A percentile compares a stretch with the other conserved stretches of the same genome.
These are phyloP conservation scores for Excoecaria agallocha DNA, from an alignment of 345 rosid species.

Conservation along the genomic window DNA sequence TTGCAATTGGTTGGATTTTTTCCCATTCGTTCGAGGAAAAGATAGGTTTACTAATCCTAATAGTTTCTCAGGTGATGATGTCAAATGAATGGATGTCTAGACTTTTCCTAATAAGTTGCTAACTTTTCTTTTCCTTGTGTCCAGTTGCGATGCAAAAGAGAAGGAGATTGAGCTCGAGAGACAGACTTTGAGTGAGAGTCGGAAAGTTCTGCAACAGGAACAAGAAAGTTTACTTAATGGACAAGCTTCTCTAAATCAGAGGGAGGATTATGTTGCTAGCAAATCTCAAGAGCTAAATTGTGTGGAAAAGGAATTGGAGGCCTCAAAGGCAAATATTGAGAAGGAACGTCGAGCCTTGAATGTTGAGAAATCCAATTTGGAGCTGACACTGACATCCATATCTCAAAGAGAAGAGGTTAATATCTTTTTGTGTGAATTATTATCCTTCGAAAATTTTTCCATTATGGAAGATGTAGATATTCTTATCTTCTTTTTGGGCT, in stretches of 20 bases:
- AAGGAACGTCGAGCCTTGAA: conserved; percentile 51
- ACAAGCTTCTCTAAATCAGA: conserved; percentile 68
- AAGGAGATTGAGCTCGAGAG: conserved; percentile 62
- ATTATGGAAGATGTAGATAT: conserved; percentile 7
- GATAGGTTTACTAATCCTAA: too few species aligned
- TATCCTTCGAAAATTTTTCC: background rate
- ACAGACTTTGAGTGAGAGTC: conserved; percentile 68
- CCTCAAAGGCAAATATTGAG: conserved; percentile 48
- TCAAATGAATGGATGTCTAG: background rate
- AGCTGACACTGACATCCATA: conserved; percentile 44
- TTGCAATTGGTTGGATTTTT: background rate
- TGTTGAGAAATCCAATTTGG: conserved; percentile 57
- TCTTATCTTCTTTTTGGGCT: conserved; percentile 10
- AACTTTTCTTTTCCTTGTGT: conserved; percentile 17
- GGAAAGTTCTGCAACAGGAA: conserved; percentile 68
- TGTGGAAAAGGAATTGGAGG: conserved; percentile 55
- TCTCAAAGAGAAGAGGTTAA: conserved; percentile 80
- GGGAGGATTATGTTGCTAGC: conserved; percentile 71
- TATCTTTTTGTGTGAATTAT: conserved; percentile 5
- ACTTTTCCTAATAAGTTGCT: background rate
- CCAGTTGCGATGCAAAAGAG: conserved; percentile 87
- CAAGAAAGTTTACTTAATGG: conserved; percentile 74
- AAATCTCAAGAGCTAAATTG: conserved; percentile 65
- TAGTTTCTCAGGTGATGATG: background rate
- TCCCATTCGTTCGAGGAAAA: background rate